phyloP scores from a whole-genome alignment of 371 early-diverging fungal genomes.

The Blakeslea trispora region DNA sequence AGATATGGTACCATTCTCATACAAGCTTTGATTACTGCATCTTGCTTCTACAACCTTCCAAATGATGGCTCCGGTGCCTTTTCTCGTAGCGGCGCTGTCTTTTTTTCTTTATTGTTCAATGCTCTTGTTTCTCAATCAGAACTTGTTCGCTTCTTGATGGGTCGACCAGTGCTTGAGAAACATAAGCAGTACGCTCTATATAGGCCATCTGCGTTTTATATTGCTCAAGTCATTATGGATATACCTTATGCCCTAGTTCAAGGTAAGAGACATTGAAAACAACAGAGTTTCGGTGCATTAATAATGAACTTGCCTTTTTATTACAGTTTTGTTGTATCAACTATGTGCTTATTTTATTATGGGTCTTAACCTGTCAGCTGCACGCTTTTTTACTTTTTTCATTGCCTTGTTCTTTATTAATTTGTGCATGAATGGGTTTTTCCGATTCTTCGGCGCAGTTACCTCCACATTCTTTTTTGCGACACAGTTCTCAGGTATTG shows the following conservation, averaged over 20 bases:
- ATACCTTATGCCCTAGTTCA: constrained; percentile 33
- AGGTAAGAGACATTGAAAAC: constrained; percentile 45
- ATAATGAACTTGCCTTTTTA: constrained; percentile 10
- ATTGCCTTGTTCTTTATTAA: constrained; percentile 46
- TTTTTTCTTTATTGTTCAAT: constrained; percentile 59
- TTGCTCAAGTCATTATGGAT: constrained; percentile 58
- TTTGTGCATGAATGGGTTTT: constrained; percentile 56
- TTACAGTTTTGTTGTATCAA: constrained; percentile 45
- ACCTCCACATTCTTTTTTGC: constrained; percentile 58
- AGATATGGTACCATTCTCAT: constrained; percentile 59
- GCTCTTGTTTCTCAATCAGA: constrained; percentile 55
- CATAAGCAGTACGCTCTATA: constrained; percentile 70
- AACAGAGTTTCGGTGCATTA: no score
- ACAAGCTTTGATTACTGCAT: constrained; percentile 71
- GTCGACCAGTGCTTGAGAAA: constrained; percentile 65
- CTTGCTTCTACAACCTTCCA: constrained; percentile 64
- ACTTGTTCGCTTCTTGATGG: constrained; percentile 52
- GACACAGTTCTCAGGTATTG: constrained; percentile 53
- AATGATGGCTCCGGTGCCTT: constrained; percentile 57
- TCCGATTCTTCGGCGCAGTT: constrained; percentile 40
- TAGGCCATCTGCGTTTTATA: constrained; percentile 62
- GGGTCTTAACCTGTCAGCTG: constrained; percentile 51
- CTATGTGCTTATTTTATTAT: constrained; percentile 63
- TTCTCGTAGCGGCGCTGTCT: constrained; percentile 72
- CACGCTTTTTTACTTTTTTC: constrained; percentile 55